These are phyloP conservation scores for Cutaneotrichosporon sp. DNA, from an alignment of 1,284 basidiomycete genomes.

Conservation along the genomic window DNA sequence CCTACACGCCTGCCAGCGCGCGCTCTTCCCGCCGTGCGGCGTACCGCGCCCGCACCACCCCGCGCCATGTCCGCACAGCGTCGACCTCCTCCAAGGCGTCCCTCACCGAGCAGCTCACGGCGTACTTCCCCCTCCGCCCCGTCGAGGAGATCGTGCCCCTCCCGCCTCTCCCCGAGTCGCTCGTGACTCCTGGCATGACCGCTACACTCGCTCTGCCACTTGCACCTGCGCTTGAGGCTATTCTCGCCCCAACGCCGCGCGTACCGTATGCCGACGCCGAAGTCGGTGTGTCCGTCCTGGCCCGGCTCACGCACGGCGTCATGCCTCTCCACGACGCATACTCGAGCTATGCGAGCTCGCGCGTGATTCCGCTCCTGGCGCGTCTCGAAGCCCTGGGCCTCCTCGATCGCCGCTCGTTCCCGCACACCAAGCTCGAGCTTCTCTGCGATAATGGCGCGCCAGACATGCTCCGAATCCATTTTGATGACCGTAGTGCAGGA, in stretches of 20 bases:
- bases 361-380: slow-evolving; percentile 33
- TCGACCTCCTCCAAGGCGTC: slow-evolving; percentile 4
- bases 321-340: slow-evolving; percentile 33
- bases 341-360: slow-evolving; percentile 21
- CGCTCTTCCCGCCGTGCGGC: not conserved
- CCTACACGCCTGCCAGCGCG: slow-evolving; percentile 17
- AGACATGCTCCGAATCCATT: slow-evolving; percentile 32
- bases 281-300: slow-evolving; percentile 33
- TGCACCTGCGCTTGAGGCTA: slow-evolving; percentile 27
- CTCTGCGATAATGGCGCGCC: slow-evolving; percentile 23
- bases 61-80: not conserved
- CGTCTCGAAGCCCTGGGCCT: slow-evolving; percentile 35
- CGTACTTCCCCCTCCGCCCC: slow-evolving; percentile 33
- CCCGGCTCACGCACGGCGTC: slow-evolving; percentile 28
- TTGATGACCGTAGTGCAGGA: slow-evolving; percentile 23
- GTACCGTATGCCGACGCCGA: slow-evolving; percentile 33
- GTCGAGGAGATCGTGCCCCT: slow-evolving; percentile 11
- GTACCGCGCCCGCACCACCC: not conserved
- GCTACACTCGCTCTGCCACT: slow-evolving; percentile 36
- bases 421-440: slow-evolving; percentile 4
- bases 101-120: slow-evolving; percentile 26
- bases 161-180: slow-evolving; percentile 30
- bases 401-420: slow-evolving; percentile 8
- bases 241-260: slow-evolving; percentile 26
- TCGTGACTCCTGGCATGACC: slow-evolving; percentile 30